Percentiles rank a stretch among this genome's conserved stretches.
phyloP scores from a whole-genome alignment of 768 basidiomycete species.

The Termitomyces sp. region DNA sequence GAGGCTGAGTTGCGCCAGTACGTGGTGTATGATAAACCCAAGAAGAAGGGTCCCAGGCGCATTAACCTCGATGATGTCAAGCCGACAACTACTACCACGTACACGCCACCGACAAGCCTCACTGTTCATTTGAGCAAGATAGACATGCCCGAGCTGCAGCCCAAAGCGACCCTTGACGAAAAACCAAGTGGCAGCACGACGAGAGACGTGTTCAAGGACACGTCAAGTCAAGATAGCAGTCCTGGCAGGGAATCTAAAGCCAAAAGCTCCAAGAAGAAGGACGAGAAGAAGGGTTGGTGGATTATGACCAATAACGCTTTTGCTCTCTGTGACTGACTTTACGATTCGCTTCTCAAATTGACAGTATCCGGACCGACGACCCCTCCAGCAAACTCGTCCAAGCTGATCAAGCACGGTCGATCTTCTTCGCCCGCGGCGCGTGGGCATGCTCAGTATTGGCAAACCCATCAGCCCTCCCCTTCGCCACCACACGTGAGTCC shows the following conservation, averaged over 20 bases:
- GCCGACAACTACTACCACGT: conserved; percentile 34
- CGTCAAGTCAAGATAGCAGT: not conserved
- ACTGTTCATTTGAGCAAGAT: conserved; percentile 82
- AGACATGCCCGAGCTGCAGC: conserved; percentile 77
- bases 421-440: conserved; percentile 13
- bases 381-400: conserved; percentile 9
- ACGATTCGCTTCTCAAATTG: not conserved
- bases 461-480: conserved; percentile 30
- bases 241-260: conserved; percentile 14
- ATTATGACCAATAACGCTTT: conserved; percentile 6
- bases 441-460: conserved; percentile 13
- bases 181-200: conserved; percentile 9
- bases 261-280: conserved; percentile 27
- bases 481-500: conserved; percentile 38
- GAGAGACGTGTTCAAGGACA: conserved; percentile 1
- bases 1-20: conserved; percentile 70
- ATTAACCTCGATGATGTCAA: conserved; percentile 66
- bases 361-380: conserved; percentile 6
- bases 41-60: conserved; percentile 54
- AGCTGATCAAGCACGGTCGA: conserved; percentile 15
- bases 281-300: conserved; percentile 38
- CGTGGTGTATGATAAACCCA: conserved; percentile 67
- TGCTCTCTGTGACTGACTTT: conserved; percentile 4
- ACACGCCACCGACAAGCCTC: conserved; percentile 63
- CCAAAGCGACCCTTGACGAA: conserved; percentile 29